Evolutionary conservation across 2,329 filamentous ascomycete genomes (phyloP).

Genomic region (Acephala macrosclerotiorum): DNA sequence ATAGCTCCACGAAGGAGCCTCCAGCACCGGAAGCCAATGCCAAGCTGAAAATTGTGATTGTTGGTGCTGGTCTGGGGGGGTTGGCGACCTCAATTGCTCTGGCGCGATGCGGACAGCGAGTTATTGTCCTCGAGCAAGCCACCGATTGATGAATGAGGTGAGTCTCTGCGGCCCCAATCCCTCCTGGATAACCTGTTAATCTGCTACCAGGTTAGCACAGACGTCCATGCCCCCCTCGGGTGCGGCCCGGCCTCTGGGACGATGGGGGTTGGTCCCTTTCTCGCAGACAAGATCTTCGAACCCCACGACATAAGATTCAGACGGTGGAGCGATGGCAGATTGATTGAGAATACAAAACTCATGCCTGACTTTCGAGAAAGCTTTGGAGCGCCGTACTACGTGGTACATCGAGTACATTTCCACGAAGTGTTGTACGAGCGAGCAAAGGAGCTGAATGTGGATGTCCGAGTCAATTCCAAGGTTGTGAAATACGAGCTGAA

Average conservation of each 20-base stretch:
- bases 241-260: constrained; percentile 42
- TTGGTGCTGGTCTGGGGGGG: background rate
- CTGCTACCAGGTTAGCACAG: constrained; percentile 46
- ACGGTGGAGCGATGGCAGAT: constrained; percentile 43
- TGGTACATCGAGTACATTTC: constrained; percentile 31
- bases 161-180: background rate
- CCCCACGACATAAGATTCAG: constrained; percentile 46
- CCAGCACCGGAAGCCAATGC: background rate
- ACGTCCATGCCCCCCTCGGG: constrained; percentile 51
- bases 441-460: constrained; percentile 37
- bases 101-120: background rate
- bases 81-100: background rate
- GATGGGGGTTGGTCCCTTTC: constrained; percentile 45
- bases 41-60: background rate
- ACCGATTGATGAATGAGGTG: background rate
- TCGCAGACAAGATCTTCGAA: constrained; percentile 41
- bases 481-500: constrained; percentile 38
- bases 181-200: background rate
- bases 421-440: constrained; percentile 24
- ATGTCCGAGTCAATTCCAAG: constrained; percentile 33
- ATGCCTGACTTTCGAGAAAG: constrained; percentile 42
- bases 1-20: background rate
- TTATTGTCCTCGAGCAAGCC: background rate
- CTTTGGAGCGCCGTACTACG: constrained; percentile 43
- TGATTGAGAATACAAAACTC: constrained; percentile 47